These are phyloP conservation scores for Nannizziopsis arthrosporioides DNA, from an alignment of 2,329 filamentous ascomycete genomes.

Conservation along the genomic window DNA sequence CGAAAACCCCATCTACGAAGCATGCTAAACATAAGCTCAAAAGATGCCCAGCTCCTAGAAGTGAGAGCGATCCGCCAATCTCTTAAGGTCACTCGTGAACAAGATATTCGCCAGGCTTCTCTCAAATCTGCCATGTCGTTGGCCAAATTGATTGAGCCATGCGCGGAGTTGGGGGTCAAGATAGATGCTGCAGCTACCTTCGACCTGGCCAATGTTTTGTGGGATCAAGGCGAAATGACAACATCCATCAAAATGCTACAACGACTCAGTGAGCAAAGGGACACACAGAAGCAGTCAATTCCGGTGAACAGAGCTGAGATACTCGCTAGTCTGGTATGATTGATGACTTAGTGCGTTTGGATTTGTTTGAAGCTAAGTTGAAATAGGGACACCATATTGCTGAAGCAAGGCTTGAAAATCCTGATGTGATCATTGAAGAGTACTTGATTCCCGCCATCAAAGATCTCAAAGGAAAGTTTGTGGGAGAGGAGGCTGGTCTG, in stretches of 20 bases:
- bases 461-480: conserved; percentile 57
- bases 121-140: conserved; percentile 74
- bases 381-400: conserved; percentile 71
- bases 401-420: conserved; percentile 78
- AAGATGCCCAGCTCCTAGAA: conserved; percentile 58
- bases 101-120: conserved; percentile 74
- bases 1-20: conserved; percentile 54
- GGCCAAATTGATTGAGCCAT: conserved; percentile 61
- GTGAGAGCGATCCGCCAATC: conserved; percentile 65
- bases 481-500: conserved; percentile 64
- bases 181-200: conserved; percentile 67
- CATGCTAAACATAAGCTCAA: conserved; percentile 48
- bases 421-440: conserved; percentile 74
- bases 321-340: conserved; percentile 61
- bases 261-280: conserved; percentile 51
- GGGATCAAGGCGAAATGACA: conserved; percentile 85
- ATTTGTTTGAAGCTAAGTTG: conserved; percentile 14
- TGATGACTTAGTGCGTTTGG: conserved; percentile 11
- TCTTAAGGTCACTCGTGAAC: conserved; percentile 63
- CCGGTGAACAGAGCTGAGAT: conserved; percentile 64
- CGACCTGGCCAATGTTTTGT: conserved; percentile 79
- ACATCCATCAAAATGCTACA: conserved; percentile 83
- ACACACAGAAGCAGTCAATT: conserved; percentile 57
- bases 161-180: conserved; percentile 57
- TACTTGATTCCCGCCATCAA: conserved; percentile 77